phyloP scores from a whole-genome alignment of 1,139 yeast species.

The Magnusiomyces fungicola region DNA sequence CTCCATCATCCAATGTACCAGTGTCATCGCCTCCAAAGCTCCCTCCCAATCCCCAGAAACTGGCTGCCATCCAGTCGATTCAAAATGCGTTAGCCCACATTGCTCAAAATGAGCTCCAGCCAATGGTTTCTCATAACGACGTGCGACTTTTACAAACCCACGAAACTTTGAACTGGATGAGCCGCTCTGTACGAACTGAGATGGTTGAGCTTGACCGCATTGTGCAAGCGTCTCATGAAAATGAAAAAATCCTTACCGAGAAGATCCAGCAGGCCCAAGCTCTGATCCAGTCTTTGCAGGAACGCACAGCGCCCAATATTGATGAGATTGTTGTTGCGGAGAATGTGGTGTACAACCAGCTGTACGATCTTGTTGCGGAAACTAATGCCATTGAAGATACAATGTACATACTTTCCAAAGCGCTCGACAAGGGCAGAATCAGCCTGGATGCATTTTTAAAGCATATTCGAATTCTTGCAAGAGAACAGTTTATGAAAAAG shows the following conservation, averaged over 20 bases:
- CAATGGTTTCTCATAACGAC: constrained; percentile 40
- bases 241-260: constrained; percentile 29
- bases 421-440: constrained; percentile 43
- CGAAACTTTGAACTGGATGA: constrained; percentile 27
- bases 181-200: constrained; percentile 44
- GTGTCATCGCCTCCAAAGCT: constrained; percentile 20
- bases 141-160: constrained; percentile 51
- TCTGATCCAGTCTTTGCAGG: constrained; percentile 20
- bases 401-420: constrained; percentile 50
- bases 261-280: constrained; percentile 27
- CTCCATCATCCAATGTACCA: constrained; percentile 4
- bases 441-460: constrained; percentile 44
- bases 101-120: constrained; percentile 30
- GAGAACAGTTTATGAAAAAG: constrained; percentile 58
- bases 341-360: constrained; percentile 43
- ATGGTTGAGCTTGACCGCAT: constrained; percentile 73
- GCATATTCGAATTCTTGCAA: constrained; percentile 55
- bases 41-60: constrained; percentile 23
- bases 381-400: constrained; percentile 68
- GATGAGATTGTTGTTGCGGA: constrained; percentile 42
- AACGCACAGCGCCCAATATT: constrained; percentile 31
- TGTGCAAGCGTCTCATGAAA: constrained; percentile 30
- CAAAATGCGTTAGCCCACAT: constrained; percentile 8
- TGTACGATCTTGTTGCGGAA: constrained; percentile 60
- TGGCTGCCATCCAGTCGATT: constrained; percentile 24